Base-by-base conservation (phyloP, 441 rosid genomes). In the Euphorbia corollata region DNA sequence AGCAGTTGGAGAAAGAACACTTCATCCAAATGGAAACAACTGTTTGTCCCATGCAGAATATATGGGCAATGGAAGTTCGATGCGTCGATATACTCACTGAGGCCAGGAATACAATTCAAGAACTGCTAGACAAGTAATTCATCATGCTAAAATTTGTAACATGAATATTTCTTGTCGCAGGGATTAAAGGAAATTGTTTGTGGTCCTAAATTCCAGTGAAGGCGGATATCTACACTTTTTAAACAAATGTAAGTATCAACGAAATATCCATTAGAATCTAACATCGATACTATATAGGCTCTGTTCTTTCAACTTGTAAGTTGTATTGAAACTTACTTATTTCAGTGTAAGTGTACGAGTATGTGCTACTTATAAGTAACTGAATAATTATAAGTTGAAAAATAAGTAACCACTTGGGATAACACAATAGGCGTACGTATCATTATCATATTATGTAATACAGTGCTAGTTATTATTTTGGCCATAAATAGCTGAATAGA, bases 51-150 rank as follows among this genome's bases (percentile, higher is more conserved):
- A 63, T 81, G 79, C 81, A 69, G 71, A 83, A 85, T 72, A 55
- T 89, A 68, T 87, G 97, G 93, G 92, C 86, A 45, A 57, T 23
- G 59, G 87, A 86, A 74, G 86, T 89, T 73, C 63, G 68, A 36
- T 57, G 58, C 61, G 70, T 75, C 38, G 69, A 88, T 65, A 76
- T 81, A 43, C 84, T 82, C 39, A 64, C 65, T 1, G 88, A 85
- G 79, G 90, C 92, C 62, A 78, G 87, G 77, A 79, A 76, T 58
- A 30, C 79, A 50, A 75, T 85, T 51, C 77, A 76, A 65, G 83
- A 83, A 74, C 73, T 87, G 64, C 58, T 67, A 41, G 74, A 47
- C 61, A 65, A 76, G 71, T 85, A 69, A 41, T 45, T 22, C 34
- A 39, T 70, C 27, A 24, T 7, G 8, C 41, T n/a, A 19, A 50